phyloP scores from a whole-genome alignment of 371 early-diverging fungal species.

The Cokeromyces recurvatus region DNA sequence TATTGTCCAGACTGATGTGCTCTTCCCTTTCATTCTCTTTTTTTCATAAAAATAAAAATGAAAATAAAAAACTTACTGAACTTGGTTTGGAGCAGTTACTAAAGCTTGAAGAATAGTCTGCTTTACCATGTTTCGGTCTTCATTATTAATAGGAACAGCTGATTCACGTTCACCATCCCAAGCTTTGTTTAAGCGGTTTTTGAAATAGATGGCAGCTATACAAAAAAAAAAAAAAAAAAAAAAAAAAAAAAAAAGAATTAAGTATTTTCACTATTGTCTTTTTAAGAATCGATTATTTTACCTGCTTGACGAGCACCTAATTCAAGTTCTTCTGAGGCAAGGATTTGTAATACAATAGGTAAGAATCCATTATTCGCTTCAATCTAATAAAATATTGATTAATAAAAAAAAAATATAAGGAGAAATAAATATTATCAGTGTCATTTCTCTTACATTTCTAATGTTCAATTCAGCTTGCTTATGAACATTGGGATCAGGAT shows the following conservation, averaged over 20 bases:
- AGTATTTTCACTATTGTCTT: no score
- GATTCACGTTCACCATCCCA: conserved; percentile 59
- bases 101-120: conserved; percentile 76
- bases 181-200: conserved; percentile 77
- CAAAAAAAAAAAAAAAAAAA: not conserved
- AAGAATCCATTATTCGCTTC: conserved; percentile 63
- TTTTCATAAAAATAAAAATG: no score
- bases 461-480: conserved; percentile 58
- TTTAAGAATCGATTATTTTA: conserved; percentile 14
- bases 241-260: no score
- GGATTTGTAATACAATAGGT: conserved; percentile 65
- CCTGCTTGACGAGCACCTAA: conserved; percentile 75
- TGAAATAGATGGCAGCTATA: conserved; percentile 92
- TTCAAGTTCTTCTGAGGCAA: conserved; percentile 62
- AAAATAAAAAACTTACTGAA: conserved; percentile 52
- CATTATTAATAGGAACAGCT: conserved; percentile 54
- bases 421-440: no score
- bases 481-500: conserved; percentile 66
- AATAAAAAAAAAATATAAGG: no score
- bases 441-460: conserved; percentile 23
- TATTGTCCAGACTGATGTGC: not conserved
- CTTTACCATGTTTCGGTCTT: conserved; percentile 74
- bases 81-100: conserved; percentile 61
- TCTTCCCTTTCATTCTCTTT: no score
- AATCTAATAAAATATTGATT: conserved; percentile 29